Conservation (phyloP, 305 asterid species). For the Solanum aculeatissimum region DNA sequence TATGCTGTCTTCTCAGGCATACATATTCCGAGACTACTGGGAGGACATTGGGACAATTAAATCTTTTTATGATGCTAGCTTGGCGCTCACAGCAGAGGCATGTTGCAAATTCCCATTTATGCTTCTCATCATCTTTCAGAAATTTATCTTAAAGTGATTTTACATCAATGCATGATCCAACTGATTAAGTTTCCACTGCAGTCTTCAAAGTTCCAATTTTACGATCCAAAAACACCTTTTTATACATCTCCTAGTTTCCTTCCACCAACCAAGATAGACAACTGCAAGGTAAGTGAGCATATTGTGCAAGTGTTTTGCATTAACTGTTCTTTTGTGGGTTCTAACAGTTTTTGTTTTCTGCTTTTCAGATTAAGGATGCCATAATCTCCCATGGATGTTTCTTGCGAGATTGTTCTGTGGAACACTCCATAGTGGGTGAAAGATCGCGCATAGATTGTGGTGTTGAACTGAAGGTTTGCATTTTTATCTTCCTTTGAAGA, state of each 20-base stretch:
- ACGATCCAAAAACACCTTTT: conserved; percentile 90
- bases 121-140: not conserved
- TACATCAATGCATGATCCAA: not conserved
- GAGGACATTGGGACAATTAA: conserved; percentile 88
- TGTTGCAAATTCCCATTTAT: not conserved
- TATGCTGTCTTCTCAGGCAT: conserved; percentile 40
- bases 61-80: conserved; percentile 82
- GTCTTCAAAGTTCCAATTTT: conserved; percentile 71
- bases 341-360: not conserved
- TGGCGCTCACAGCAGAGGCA: conserved; percentile 87
- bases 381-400: conserved; percentile 98
- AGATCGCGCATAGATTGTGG: conserved; percentile 84
- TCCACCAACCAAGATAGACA: conserved; percentile 92
- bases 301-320: not conserved
- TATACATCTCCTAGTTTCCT: conserved; percentile 91
- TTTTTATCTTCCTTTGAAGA: not conserved
- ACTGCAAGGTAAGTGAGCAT: conserved; percentile 44
- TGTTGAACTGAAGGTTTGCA: conserved; percentile 69
- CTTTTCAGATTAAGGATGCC: conserved; percentile 72
- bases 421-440: conserved; percentile 86
- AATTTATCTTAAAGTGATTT: not conserved
- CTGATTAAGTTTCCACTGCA: conserved; percentile 18
- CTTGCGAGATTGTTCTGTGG: conserved; percentile 69
- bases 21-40: conserved; percentile 89
- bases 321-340: not conserved